Evolutionary conservation across 2,329 filamentous ascomycete species (phyloP).

Genomic region (Sporothrix pseudoabietina): DNA sequence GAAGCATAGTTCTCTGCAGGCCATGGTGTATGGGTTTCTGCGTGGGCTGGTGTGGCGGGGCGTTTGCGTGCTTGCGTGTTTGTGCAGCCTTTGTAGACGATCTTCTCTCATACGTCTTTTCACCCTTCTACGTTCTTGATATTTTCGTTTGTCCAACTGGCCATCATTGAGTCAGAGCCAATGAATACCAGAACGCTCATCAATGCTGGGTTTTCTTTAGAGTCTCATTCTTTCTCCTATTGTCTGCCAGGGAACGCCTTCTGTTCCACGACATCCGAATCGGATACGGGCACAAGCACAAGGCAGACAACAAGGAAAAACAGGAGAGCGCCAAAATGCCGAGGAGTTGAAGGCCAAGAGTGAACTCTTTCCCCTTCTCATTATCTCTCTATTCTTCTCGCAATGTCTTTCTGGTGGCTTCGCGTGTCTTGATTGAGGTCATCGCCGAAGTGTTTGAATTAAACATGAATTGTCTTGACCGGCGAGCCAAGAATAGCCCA

Average conservation of each 20-base stretch:
- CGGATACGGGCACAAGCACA: background rate
- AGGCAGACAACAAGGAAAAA: background rate
- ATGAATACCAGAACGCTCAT: background rate
- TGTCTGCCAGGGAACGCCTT: background rate
- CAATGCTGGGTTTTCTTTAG: background rate
- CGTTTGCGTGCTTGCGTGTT: conserved; percentile 8
- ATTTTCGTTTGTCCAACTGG: background rate
- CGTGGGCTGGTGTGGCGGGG: background rate
- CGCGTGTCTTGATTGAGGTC: conserved; percentile 13
- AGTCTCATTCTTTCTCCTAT: background rate
- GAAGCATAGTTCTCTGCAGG: background rate
- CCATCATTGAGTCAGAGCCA: background rate
- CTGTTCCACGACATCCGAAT: conserved; percentile 16
- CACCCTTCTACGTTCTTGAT: background rate
- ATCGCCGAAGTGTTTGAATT: conserved; percentile 16
- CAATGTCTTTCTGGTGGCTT: background rate
- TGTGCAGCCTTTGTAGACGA: background rate
- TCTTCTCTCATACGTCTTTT: background rate
- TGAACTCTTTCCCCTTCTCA: background rate
- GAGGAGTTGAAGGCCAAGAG: background rate
- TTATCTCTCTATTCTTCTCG: background rate
- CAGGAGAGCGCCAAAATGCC: background rate
- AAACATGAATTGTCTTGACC: conserved; percentile 3
- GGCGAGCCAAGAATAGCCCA: background rate
- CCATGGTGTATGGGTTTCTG: background rate